These are phyloP conservation scores for Piromyces finnis DNA, from an alignment of 192 early-diverging fungal genomes.

Conservation along the genomic window DNA sequence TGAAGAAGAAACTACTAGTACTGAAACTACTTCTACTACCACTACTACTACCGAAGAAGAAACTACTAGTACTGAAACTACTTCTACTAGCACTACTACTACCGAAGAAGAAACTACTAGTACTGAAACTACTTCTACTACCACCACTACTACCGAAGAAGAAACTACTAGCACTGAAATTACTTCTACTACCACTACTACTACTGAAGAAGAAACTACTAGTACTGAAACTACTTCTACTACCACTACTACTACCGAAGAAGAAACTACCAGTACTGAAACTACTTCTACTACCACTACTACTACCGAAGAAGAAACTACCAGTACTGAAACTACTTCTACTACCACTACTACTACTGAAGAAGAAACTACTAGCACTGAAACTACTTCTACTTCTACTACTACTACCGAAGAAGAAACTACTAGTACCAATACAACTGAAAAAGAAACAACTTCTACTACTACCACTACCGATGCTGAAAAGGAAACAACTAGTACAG, in stretches of 20 bases:
- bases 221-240: background rate
- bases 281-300: background rate
- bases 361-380: background rate
- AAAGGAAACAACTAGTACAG: background rate
- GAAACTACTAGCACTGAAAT: no score
- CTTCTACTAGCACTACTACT: no score
- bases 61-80: no score
- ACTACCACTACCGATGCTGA: background rate
- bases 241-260: background rate
- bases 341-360: background rate
- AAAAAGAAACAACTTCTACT: background rate
- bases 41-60: no score
- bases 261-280: background rate
- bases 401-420: background rate
- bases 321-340: no score
- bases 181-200: background rate
- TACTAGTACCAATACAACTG: no score
- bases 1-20: no score
- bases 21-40: no score
- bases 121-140: no score
- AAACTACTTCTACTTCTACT: background rate
- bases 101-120: no score
- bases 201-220: background rate
- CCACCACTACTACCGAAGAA: no score
- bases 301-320: no score